Conservation (phyloP, 2,329 filamentous ascomycete species). For the Paraconiothyrium sp. region DNA sequence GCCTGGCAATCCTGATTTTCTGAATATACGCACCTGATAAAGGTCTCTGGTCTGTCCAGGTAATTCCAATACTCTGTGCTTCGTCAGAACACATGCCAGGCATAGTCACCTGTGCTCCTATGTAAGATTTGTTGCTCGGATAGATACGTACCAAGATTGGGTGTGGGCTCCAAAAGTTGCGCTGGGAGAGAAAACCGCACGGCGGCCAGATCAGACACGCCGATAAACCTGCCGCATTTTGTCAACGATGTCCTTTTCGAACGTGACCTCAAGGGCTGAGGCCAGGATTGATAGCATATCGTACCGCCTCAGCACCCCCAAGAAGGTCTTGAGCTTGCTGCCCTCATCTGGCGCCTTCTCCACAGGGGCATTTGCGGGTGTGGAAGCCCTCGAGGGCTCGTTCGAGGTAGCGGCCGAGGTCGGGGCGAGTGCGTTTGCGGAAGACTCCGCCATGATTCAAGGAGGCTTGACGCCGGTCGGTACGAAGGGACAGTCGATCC, state of each 20-base stretch:
- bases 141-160: slow-evolving; percentile 74
- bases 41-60: slow-evolving; percentile 91
- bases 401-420: slow-evolving; percentile 44
- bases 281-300: slow-evolving; percentile 37
- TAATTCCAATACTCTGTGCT: slow-evolving; percentile 95
- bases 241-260: slow-evolving; percentile 15
- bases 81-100: slow-evolving; percentile 32
- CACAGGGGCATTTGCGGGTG: slow-evolving; percentile 42
- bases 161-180: slow-evolving; percentile 93
- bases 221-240: slow-evolving; percentile 77
- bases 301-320: slow-evolving; percentile 88
- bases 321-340: slow-evolving; percentile 88
- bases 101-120: neutral
- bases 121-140: neutral
- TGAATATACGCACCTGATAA: slow-evolving; percentile 65
- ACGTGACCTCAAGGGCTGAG: neutral
- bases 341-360: slow-evolving; percentile 77
- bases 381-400: slow-evolving; percentile 48
- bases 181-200: slow-evolving; percentile 96
- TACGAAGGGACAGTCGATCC: neutral
- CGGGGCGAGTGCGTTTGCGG: slow-evolving; percentile 35
- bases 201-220: slow-evolving; percentile 92
- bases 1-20: neutral
- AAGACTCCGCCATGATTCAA: slow-evolving; percentile 43
- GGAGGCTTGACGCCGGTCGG: slow-evolving; percentile 10